Conservation (phyloP, 1,284 basidiomycete genomes). For the Cryptococcus wingfieldii region DNA sequence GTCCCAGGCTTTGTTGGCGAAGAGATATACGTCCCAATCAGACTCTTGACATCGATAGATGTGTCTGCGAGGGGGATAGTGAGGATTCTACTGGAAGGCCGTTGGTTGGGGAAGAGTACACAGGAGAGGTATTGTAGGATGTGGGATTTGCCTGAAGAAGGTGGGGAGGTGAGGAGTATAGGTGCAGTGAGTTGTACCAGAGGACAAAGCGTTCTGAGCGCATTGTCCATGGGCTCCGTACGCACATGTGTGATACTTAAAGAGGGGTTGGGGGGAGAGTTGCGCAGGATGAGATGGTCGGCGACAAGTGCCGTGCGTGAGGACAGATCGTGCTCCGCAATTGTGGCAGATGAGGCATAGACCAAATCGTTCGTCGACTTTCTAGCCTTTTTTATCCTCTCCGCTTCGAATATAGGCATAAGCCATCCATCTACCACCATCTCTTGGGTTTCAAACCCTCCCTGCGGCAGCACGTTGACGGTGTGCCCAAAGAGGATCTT, state of each 20-base stretch:
- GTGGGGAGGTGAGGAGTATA: slow-evolving; percentile 76
- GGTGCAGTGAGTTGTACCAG: slow-evolving; percentile 68
- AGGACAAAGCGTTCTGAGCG: slow-evolving; percentile 64
- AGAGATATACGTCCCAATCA: slow-evolving; percentile 90
- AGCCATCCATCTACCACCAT: slow-evolving; percentile 69
- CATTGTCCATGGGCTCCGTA: slow-evolving; percentile 60
- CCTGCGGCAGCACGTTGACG: slow-evolving; percentile 4
- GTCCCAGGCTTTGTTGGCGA: slow-evolving; percentile 78
- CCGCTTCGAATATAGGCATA: slow-evolving; percentile 63
- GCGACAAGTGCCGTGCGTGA: slow-evolving; percentile 20
- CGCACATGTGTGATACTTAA: slow-evolving; percentile 54
- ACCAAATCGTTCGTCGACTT: slow-evolving; percentile 42
- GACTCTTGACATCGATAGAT: slow-evolving; percentile 86
- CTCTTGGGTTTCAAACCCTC: slow-evolving; percentile 28
- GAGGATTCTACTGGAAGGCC: slow-evolving; percentile 61
- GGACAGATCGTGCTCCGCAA: slow-evolving; percentile 54
- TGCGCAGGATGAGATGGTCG: slow-evolving; percentile 22
- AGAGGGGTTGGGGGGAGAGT: slow-evolving; percentile 55
- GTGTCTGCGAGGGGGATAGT: slow-evolving; percentile 89
- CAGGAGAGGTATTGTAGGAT: slow-evolving; percentile 72
- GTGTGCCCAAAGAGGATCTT: slow-evolving; percentile 25
- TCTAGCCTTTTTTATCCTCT: slow-evolving; percentile 59
- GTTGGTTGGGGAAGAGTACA: slow-evolving; percentile 51
- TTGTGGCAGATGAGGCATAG: background rate
- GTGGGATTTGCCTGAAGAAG: slow-evolving; percentile 86